Conservation (phyloP, 306 rosid genomes). For the Ochetophila trinervis region DNA sequence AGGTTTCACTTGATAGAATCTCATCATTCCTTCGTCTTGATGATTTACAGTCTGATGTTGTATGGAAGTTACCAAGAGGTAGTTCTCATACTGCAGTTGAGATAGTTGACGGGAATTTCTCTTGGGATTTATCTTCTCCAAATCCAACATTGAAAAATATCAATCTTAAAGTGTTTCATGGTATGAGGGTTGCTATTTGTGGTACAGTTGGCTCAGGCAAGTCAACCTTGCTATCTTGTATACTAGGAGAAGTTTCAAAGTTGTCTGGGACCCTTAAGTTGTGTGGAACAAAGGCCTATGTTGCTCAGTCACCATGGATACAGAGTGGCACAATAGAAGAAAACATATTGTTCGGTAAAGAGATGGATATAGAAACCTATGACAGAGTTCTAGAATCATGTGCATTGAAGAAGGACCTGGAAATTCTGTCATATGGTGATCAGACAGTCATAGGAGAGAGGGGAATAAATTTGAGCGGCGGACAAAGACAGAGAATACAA, state of each 20-base stretch:
- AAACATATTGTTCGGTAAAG: slow-evolving; percentile 67
- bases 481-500: slow-evolving; percentile 85
- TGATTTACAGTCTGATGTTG: slow-evolving; percentile 55
- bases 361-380: slow-evolving; percentile 67
- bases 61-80: slow-evolving; percentile 64
- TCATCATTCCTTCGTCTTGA: slow-evolving; percentile 62
- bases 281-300: slow-evolving; percentile 83
- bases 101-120: slow-evolving; percentile 61
- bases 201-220: slow-evolving; percentile 90
- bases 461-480: slow-evolving; percentile 89
- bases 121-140: slow-evolving; percentile 62
- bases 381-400: slow-evolving; percentile 79
- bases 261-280: slow-evolving; percentile 56
- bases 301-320: slow-evolving; percentile 90
- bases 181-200: slow-evolving; percentile 83
- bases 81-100: slow-evolving; percentile 59
- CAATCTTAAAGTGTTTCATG: slow-evolving; percentile 41
- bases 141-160: slow-evolving; percentile 53
- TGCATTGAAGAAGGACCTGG: slow-evolving; percentile 63
- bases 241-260: slow-evolving; percentile 82
- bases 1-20: slow-evolving; percentile 82
- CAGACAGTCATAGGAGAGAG: slow-evolving; percentile 82
- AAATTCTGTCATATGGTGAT: slow-evolving; percentile 71
- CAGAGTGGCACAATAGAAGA: slow-evolving; percentile 82
- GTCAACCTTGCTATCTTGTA: slow-evolving; percentile 79